Conservation (phyloP, 108 stramenopile genomes). For the Asterionellopsis glacialis region DNA sequence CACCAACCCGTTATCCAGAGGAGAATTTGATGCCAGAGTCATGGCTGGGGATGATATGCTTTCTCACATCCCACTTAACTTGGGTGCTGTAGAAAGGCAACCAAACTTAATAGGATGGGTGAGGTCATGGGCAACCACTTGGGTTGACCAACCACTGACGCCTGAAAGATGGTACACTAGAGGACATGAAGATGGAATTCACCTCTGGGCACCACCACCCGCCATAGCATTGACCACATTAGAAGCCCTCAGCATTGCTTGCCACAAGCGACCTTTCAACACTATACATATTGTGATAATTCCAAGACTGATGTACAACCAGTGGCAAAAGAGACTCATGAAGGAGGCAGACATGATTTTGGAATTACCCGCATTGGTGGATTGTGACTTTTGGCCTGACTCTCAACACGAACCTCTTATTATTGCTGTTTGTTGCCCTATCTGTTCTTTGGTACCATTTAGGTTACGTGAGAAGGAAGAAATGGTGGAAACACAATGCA, state of each 20-base stretch:
- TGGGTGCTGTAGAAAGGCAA: constrained; percentile 17
- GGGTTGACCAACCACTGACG: neutral
- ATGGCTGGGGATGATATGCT: constrained; percentile 19
- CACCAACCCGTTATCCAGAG: constrained; percentile 31
- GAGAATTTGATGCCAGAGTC: constrained; percentile 16
- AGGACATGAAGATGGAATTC: neutral
- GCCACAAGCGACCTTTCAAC: no score
- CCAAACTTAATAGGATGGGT: constrained; percentile 19
- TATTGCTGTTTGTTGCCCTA: constrained; percentile 29
- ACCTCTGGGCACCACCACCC: constrained; percentile 34
- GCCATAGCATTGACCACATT: no score
- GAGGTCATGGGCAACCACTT: neutral
- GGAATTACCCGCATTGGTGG: constrained; percentile 5
- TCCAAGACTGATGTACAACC: constrained; percentile 30
- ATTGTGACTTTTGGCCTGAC: constrained; percentile 12
- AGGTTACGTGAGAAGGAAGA: constrained; percentile 20
- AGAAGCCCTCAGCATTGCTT: no score
- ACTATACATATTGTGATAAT: no score
- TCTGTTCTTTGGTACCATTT: no score
- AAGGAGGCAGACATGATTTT: constrained; percentile 20
- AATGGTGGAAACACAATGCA: constrained; percentile 20
- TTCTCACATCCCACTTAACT: constrained; percentile 19
- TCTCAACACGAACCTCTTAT: constrained; percentile 29
- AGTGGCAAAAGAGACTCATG: constrained; percentile 22
- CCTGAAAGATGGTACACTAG: constrained; percentile 20